Base-by-base conservation (phyloP, 2,329 filamentous ascomycete species). In the Alternaria dauci region DNA sequence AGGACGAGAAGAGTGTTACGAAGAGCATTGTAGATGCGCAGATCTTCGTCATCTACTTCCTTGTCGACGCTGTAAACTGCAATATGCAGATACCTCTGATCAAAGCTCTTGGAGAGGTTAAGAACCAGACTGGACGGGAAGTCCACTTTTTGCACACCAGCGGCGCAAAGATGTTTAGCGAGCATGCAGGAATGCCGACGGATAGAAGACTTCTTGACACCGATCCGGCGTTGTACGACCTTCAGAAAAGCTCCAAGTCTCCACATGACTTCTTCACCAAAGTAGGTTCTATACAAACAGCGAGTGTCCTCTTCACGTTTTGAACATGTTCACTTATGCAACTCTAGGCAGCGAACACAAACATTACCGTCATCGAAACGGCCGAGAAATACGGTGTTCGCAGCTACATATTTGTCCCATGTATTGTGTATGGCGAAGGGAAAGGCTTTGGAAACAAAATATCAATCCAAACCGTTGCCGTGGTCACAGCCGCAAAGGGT, bases 131-230 rank as follows among this genome's bases (percentile, higher is more conserved):
- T 0, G 82, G 79, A 0, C 60, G 65, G 11, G 73, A 81, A 0
- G 81, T 83, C 2, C 84, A 86, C 63, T 84, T 86, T 56, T 62
- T 86, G n/a, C 80, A 83, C 60, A 86, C 84, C 0, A 80, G 73
- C 2, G 85, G 85, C 0, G 84, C 84, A 25, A 87, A 86, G 71
- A 65, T 83, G 4, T 86, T 86, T 67, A 84, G 82, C 14, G 78
- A 73, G 28, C 81, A 83, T 67, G 79, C 80, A 0, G 83, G 80
- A 0, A 74, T 79, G 5, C 81, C 82, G 0, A 81, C 76, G 0
- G 78, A 83, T 58, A 59, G 70, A 8, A 75, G 76, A 0, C 61
- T 86, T 0, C 58, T 78, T 3, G 84, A 87, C 59, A 79, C 76
- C 2, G 81, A 85, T 28, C 76, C 78, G 0, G 56, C 68, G 1